phyloP scores from a whole-genome alignment of 495 filamentous ascomycete genomes.

The Talaromyces adpressus region DNA sequence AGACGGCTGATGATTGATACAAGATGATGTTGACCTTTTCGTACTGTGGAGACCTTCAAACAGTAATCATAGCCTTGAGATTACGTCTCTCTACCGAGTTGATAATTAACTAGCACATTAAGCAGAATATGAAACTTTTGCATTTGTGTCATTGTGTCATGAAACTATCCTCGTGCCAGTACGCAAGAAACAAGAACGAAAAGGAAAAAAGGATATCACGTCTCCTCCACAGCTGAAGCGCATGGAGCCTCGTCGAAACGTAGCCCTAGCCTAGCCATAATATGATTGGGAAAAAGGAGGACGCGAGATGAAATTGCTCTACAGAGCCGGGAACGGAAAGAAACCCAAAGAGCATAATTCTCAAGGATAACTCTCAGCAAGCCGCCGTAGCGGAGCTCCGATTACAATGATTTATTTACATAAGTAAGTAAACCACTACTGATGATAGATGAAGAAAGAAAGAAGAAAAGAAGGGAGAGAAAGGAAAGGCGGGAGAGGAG shows the following conservation, averaged over 20 bases:
- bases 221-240: constrained; percentile 43
- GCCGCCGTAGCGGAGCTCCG: constrained; percentile 37
- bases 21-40: background rate
- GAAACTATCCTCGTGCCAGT: too few species aligned
- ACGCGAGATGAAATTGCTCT: constrained; percentile 28
- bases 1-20: background rate
- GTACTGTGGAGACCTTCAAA: too few species aligned
- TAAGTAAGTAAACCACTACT: constrained; percentile 45
- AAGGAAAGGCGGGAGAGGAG: background rate
- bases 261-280: constrained; percentile 44
- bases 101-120: too few species aligned
- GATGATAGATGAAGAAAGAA: constrained; percentile 40
- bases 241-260: constrained; percentile 35
- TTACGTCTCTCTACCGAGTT: too few species aligned
- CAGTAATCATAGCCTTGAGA: too few species aligned
- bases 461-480: constrained; percentile 12
- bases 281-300: constrained; percentile 38
- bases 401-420: constrained; percentile 30
- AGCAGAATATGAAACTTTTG: too few species aligned
- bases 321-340: constrained; percentile 43
- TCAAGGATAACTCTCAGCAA: constrained; percentile 42
- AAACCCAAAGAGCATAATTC: constrained; percentile 36
- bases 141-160: too few species aligned
- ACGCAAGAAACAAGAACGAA: background rate
- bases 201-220: constrained; percentile 24